These are phyloP conservation scores for Parafenestella ontariensis DNA, from an alignment of 2,329 filamentous ascomycete species.

Conservation along the genomic window DNA sequence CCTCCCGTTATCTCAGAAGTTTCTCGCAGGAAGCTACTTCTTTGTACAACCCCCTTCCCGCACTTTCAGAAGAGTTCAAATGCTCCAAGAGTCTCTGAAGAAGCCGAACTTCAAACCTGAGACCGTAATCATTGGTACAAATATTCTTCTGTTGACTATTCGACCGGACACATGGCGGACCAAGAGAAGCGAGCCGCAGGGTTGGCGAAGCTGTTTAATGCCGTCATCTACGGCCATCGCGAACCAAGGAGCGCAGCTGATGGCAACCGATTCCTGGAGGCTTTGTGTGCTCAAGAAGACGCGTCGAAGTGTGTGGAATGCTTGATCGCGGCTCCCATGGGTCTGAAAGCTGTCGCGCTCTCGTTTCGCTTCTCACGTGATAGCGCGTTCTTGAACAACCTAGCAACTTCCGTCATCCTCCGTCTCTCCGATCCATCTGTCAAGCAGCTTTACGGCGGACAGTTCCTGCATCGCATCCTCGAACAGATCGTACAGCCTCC, in stretches of 20 bases:
- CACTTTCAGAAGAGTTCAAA: not conserved
- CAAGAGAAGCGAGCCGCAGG: slow-evolving; percentile 35
- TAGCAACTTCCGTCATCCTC: slow-evolving; percentile 39
- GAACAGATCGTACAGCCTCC: slow-evolving; percentile 59
- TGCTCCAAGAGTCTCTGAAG: not conserved
- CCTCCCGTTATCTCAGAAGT: slow-evolving; percentile 18
- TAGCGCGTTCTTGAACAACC: slow-evolving; percentile 54
- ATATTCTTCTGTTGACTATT: not conserved
- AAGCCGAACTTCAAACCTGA: not conserved
- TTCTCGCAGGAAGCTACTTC: slow-evolving; percentile 10
- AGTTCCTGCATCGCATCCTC: slow-evolving; percentile 58
- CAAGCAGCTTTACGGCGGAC: slow-evolving; percentile 59
- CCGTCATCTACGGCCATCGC: slow-evolving; percentile 50
- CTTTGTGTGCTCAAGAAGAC: slow-evolving; percentile 54
- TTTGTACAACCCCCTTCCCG: slow-evolving; percentile 8
- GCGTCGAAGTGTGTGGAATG: slow-evolving; percentile 49
- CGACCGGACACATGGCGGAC: slow-evolving; percentile 20
- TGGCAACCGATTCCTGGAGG: slow-evolving; percentile 58
- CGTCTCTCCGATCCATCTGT: slow-evolving; percentile 54
- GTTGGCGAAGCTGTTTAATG: slow-evolving; percentile 51
- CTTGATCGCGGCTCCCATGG: slow-evolving; percentile 34
- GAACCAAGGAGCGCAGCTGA: slow-evolving; percentile 48
- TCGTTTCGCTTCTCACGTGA: slow-evolving; percentile 55
- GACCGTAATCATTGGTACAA: not conserved
- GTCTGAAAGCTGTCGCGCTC: slow-evolving; percentile 46